phyloP scores from a whole-genome alignment of 2,329 filamentous ascomycete genomes.

The Exophiala spinifera region DNA sequence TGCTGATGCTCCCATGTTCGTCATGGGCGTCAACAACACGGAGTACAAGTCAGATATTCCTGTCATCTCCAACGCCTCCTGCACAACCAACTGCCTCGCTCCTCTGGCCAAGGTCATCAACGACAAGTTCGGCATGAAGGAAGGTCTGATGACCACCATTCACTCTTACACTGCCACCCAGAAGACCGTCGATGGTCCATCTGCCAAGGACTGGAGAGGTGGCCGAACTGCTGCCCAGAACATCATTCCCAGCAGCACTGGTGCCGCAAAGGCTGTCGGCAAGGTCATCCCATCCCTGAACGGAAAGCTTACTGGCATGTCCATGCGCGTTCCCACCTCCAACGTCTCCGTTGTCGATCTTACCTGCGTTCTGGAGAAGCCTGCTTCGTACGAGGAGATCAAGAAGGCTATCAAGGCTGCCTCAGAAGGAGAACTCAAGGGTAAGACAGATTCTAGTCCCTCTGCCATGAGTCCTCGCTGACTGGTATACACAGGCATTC shows the following conservation, averaged over 20 bases:
- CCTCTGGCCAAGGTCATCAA: slow-evolving; percentile 98
- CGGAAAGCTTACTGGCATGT: slow-evolving; percentile 99
- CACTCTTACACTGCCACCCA: slow-evolving; percentile 99
- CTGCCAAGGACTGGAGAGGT: slow-evolving; percentile 98
- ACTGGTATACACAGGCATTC: slow-evolving; percentile 61
- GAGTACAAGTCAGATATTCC: slow-evolving; percentile 85
- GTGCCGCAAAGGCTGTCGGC: slow-evolving; percentile 99
- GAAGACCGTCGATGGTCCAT: slow-evolving; percentile 98
- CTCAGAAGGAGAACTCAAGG: slow-evolving; percentile 78
- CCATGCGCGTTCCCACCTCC: slow-evolving; percentile 96
- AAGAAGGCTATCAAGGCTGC: slow-evolving; percentile 88
- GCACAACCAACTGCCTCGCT: slow-evolving; percentile 99
- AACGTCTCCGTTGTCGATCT: slow-evolving; percentile 99
- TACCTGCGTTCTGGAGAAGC: slow-evolving; percentile 91
- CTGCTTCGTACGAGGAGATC: slow-evolving; percentile 72
- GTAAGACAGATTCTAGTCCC: slow-evolving; percentile 48
- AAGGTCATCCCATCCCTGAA: slow-evolving; percentile 98
- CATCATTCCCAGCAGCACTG: slow-evolving; percentile 99
- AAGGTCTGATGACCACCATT: slow-evolving; percentile 99
- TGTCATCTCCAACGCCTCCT: slow-evolving; percentile 98
- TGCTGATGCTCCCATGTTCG: slow-evolving; percentile 96
- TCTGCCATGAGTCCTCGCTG: neutral
- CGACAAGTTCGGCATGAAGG: slow-evolving; percentile 95
- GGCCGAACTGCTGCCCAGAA: slow-evolving; percentile 98
- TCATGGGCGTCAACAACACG: slow-evolving; percentile 98